Evolutionary conservation across 306 rosid genomes (phyloP).

Genomic region (Carpinus viminea): DNA sequence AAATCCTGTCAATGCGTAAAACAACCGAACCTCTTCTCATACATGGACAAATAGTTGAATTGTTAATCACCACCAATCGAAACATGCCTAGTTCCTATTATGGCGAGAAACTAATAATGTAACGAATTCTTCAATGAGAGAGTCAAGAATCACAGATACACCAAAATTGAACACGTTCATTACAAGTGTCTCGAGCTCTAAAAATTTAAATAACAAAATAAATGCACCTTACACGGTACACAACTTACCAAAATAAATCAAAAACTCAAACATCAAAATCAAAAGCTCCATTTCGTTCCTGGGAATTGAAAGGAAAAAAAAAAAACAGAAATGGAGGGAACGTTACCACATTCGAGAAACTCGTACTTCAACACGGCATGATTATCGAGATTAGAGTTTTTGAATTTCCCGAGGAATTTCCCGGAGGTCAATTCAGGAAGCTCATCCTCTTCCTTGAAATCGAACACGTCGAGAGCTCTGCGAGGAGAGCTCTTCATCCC

Average conservation of each 20-base stretch:
- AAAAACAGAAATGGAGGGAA: constrained; percentile 14
- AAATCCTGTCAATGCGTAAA: background rate
- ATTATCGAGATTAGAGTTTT: constrained; percentile 40
- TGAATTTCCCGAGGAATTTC: constrained; percentile 26
- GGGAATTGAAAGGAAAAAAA: background rate
- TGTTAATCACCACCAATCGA: background rate
- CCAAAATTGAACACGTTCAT: background rate
- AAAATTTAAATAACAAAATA: background rate
- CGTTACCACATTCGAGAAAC: constrained; percentile 49
- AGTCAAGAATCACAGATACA: too few relatives aligned
- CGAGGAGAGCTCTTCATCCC: constrained; percentile 56
- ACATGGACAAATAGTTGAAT: background rate
- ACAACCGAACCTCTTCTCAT: background rate
- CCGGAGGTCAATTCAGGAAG: constrained; percentile 30
- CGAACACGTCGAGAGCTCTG: constrained; percentile 55
- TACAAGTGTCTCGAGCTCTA: background rate
- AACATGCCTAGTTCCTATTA: too few relatives aligned
- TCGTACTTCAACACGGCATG: constrained; percentile 29
- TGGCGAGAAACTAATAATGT: too few relatives aligned
- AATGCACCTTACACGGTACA: background rate
- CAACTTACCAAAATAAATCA: background rate
- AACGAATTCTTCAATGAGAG: too few relatives aligned
- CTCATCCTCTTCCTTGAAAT: constrained; percentile 63
- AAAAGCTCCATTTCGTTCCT: background rate
- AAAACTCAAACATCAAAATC: background rate